Base-by-base conservation (phyloP, 495 filamentous ascomycete genomes). In the Podospora didyma region DNA sequence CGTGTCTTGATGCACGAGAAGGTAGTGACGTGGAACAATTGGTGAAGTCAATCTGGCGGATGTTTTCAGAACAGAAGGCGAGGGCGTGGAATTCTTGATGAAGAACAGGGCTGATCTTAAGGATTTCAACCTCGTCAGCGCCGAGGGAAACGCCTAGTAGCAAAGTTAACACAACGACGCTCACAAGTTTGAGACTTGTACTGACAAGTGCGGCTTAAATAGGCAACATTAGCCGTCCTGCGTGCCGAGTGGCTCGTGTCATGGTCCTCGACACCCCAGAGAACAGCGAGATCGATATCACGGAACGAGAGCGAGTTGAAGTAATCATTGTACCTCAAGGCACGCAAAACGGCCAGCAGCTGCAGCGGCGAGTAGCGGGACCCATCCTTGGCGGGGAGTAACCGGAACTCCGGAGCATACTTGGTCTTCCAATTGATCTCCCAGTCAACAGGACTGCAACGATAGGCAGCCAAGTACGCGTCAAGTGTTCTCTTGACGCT, bases 241-340 rank as follows among this genome's bases (percentile, higher is more conserved):
- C 9, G 26, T 3, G 26, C 26, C 26, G 23, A 58, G 35, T 1
- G 60, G 35, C n/a, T 42, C 14, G 39, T 42, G n/a, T 42, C 5
- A 34, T 67, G 70, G 53, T 78, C 72, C 26, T 67, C 57, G 2
- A 58, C 53, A 12, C 65, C 65, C 39, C 66, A 66, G 16, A 78
- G 65, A 16, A 59, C 62, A 1, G 66, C 61, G 10, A 98, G 78
- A 57, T 80, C 83, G 47, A 96, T 81, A 24, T 86, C 84, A 14
- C 79, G 73, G 68, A 97, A 96, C 1, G 91, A 96, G 37, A 98
- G 81, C 1, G 89, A 87, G 50, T 79, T 79, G 69, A 97, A 97
- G 14, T 83, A 88, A 67, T 96, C 90, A 63, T 97, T 97, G 73
- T 96, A 98, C 35, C 94, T 82, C 48, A 98, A 73, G 6, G 94